Conservation (phyloP, 1,139 yeast species). For the Spathaspora sp. region DNA sequence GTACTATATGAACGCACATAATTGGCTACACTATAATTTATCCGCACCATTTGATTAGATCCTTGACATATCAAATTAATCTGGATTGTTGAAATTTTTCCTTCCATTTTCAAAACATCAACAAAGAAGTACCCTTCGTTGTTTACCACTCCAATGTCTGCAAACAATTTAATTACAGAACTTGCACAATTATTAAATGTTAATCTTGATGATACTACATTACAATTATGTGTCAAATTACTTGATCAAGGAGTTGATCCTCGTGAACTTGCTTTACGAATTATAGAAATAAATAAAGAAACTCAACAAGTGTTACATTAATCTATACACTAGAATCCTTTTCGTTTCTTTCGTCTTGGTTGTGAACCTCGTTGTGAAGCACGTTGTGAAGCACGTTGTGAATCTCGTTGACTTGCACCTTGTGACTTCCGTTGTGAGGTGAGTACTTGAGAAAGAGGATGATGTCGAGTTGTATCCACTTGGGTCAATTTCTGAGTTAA, state of each 20-base stretch:
- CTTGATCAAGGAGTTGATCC: constrained; percentile 43
- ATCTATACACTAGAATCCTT: constrained; percentile 31
- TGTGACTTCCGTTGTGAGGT: constrained; percentile 6
- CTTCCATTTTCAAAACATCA: background rate
- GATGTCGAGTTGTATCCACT: background rate
- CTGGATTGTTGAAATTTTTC: background rate
- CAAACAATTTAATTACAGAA: constrained; percentile 19
- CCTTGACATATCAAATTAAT: background rate
- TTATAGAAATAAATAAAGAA: constrained; percentile 28
- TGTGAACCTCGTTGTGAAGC: constrained; percentile 7
- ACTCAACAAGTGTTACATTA: constrained; percentile 20
- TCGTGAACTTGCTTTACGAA: constrained; percentile 25
- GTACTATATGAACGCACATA: constrained; percentile 1
- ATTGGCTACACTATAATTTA: background rate
- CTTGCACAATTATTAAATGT: constrained; percentile 28
- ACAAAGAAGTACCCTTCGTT: background rate
- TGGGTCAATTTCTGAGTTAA: constrained; percentile 2
- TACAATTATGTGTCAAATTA: constrained; percentile 36
- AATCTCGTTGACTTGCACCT: too few species aligned
- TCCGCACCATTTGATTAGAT: background rate
- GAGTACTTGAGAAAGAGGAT: constrained; percentile 1
- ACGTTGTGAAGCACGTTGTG: constrained; percentile 7
- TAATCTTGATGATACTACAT: constrained; percentile 29
- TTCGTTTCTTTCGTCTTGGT: constrained; percentile 19
- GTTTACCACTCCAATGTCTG: background rate